phyloP scores from a whole-genome alignment of 257 asterid species.

The Solanum megistacrolobum region DNA sequence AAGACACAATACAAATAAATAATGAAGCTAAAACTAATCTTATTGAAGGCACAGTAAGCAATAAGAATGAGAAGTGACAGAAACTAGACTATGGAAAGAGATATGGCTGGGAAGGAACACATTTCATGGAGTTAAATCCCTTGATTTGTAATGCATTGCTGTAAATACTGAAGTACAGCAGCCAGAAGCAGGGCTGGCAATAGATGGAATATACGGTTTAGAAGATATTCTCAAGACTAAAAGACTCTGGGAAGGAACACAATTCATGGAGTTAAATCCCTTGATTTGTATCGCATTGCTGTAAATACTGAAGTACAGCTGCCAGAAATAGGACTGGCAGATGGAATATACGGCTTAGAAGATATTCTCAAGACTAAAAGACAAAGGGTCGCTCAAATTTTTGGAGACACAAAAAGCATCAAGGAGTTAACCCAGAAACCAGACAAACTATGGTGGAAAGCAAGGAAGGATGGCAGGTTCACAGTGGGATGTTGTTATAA shows the following conservation, averaged over 20 bases:
- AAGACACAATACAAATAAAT: not conserved
- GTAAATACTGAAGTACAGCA: not conserved
- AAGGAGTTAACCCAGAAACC: not conserved
- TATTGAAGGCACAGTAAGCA: not conserved
- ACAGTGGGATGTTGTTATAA: not conserved
- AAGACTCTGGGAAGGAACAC: not conserved
- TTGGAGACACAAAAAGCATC: not conserved
- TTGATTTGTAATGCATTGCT: not conserved
- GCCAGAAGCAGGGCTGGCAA: not conserved
- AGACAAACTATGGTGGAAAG: not conserved
- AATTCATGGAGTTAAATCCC: constrained; percentile 1
- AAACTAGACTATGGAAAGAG: not conserved
- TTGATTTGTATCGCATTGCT: not conserved
- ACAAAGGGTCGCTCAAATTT: not conserved
- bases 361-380: not conserved
- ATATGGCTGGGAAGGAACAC: not conserved
- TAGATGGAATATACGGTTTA: not conserved
- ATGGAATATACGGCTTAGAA: not conserved
- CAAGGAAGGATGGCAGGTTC: not conserved
- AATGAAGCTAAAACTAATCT: not conserved
- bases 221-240: not conserved
- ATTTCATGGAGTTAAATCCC: not conserved
- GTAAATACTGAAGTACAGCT: not conserved
- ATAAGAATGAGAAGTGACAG: not conserved
- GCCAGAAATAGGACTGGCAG: not conserved